A percentile compares a stretch with the other conserved stretches of the same genome.
Conservation (phyloP, 768 basidiomycete species). For the Russula earlei region DNA sequence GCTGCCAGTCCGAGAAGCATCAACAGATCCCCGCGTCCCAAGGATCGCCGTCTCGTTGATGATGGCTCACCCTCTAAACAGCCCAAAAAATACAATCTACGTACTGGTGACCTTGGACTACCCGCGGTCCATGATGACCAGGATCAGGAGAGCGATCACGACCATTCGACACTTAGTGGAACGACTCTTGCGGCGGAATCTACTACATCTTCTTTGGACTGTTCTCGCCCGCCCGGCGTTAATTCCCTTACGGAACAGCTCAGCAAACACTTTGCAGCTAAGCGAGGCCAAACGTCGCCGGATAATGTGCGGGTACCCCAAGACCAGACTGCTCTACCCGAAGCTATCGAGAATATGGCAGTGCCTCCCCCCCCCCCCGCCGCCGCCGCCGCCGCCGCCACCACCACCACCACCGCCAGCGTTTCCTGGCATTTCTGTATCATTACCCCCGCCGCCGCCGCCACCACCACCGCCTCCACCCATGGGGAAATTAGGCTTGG, state of each 20-base stretch:
- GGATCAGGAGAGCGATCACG: conserved; percentile 50
- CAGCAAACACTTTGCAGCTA: conserved; percentile 44
- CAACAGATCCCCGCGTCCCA: conserved; percentile 56
- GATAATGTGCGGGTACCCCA: conserved; percentile 16
- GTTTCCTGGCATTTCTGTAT: conserved; percentile 23
- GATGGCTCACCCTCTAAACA: conserved; percentile 35
- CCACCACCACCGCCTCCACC: conserved; percentile 34
- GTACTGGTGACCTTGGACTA: conserved; percentile 23
- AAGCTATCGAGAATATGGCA: conserved; percentile 28
- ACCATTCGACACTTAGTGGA: conserved; percentile 34
- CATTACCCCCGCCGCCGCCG: conserved; percentile 26
- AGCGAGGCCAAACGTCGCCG: conserved; percentile 30
- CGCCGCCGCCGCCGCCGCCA: conserved; percentile 23
- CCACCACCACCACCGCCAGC: conserved; percentile 25
- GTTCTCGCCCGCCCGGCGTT: conserved; percentile 29
- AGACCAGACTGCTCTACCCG: conserved; percentile 32
- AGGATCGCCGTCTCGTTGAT: conserved; percentile 28
- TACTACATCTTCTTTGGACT: conserved; percentile 29
- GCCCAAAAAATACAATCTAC: conserved; percentile 32
- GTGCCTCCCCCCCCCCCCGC: conserved; percentile 2
- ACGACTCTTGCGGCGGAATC: conserved; percentile 51
- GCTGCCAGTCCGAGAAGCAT: conserved; percentile 59
- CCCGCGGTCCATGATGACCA: conserved; percentile 37
- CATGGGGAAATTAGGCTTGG: conserved; percentile 24
- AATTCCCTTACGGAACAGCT: conserved; percentile 56